These are phyloP conservation scores for Fusarium tanahbumbuense DNA, from an alignment of 2,329 filamentous ascomycete genomes.

Conservation along the genomic window DNA sequence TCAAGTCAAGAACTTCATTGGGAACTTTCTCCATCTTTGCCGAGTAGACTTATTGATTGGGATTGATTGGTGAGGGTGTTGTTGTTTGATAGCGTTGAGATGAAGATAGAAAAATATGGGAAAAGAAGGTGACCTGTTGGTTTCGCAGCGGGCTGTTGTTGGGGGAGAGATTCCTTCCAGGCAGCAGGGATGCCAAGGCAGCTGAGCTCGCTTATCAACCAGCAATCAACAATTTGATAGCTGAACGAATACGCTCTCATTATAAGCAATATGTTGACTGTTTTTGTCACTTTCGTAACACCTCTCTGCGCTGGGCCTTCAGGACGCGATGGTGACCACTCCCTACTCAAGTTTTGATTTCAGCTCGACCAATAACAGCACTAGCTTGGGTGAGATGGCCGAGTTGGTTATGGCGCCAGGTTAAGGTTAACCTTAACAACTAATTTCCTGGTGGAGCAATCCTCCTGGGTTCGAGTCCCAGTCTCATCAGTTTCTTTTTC, in stretches of 20 bases:
- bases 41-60: not conserved
- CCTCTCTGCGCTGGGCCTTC: too few relatives aligned
- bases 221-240: too few relatives aligned
- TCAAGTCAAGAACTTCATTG: not conserved
- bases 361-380: not conserved
- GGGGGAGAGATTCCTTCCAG: not conserved
- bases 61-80: not conserved
- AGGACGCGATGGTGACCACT: too few relatives aligned
- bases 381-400: constrained; percentile 12
- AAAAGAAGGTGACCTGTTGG: not conserved
- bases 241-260: not conserved
- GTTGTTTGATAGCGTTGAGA: not conserved
- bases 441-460: constrained; percentile 8
- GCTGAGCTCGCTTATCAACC: not conserved
- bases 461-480: constrained; percentile 1
- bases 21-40: not conserved
- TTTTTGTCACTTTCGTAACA: not conserved
- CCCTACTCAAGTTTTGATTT: not conserved
- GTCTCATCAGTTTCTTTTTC: constrained; percentile 1
- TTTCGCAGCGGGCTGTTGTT: not conserved
- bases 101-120: not conserved
- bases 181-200: not conserved
- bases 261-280: rapidly evolving
- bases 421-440: constrained; percentile 6
- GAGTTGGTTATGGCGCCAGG: constrained; percentile 19